A percentile compares a stretch with the other conserved stretches of the same genome.
Evolutionary conservation across 2,329 filamentous ascomycete genomes (phyloP).

Genomic region (Botrytis galanthina): DNA sequence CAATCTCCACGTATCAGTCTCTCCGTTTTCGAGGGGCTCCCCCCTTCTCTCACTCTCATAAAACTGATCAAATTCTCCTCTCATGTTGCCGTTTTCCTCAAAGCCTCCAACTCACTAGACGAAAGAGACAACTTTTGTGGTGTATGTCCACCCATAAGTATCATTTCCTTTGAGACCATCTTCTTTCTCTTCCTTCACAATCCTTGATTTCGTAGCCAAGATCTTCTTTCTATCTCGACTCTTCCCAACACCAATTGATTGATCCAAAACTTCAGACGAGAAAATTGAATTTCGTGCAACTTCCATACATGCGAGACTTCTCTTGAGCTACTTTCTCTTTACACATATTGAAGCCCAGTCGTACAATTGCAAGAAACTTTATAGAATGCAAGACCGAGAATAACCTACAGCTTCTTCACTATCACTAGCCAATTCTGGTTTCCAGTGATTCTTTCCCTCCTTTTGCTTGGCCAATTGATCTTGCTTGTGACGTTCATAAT

Average conservation of each 20-base stretch:
- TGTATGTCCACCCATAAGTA: neutral
- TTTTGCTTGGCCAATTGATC: slow-evolving; percentile 65
- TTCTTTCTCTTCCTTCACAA: neutral
- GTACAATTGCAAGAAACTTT: neutral
- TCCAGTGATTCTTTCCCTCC: slow-evolving; percentile 70
- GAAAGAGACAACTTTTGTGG: neutral
- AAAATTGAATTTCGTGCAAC: neutral
- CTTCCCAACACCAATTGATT: neutral
- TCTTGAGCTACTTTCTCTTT: neutral
- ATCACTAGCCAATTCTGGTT: slow-evolving; percentile 71
- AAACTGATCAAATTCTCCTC: neutral
- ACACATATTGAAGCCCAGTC: neutral
- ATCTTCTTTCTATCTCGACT: neutral
- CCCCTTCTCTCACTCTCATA: neutral
- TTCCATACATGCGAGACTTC: neutral
- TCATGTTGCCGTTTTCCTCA: neutral
- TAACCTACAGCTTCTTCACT: slow-evolving; percentile 69
- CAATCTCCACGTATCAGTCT: neutral
- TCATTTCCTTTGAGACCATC: neutral
- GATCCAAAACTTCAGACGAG: neutral
- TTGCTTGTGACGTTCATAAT: slow-evolving; percentile 58
- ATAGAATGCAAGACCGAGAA: neutral
- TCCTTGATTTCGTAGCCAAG: neutral
- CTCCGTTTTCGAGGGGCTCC: neutral
- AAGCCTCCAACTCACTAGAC: neutral